Evolutionary conservation across 2,329 filamentous ascomycete genomes (phyloP).

Genomic region (Scytalidium lignicola): DNA sequence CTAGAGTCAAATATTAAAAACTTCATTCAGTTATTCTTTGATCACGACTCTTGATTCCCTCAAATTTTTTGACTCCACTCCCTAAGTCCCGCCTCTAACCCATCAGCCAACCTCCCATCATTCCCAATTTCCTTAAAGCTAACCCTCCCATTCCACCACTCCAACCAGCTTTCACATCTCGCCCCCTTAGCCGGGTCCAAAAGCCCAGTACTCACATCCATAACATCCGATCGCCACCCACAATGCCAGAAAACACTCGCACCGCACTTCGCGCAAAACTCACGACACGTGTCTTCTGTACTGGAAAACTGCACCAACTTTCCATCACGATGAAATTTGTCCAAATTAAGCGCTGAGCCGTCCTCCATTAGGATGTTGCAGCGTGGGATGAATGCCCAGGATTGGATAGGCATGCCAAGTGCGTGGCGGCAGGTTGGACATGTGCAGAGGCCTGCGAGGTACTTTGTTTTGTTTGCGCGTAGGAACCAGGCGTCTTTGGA

Average conservation of each 20-base stretch:
- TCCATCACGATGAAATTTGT: slow-evolving; percentile 26
- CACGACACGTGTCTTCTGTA: slow-evolving; percentile 46
- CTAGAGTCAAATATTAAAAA: too few relatives aligned
- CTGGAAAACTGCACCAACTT: slow-evolving; percentile 52
- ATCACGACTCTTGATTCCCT: too few relatives aligned
- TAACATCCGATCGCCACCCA: slow-evolving; percentile 44
- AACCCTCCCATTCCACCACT: slow-evolving; percentile 55
- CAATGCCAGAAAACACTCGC: slow-evolving; percentile 61
- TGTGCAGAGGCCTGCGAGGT: slow-evolving; percentile 54
- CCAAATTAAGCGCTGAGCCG: slow-evolving; percentile 28
- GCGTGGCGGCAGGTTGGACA: slow-evolving; percentile 58
- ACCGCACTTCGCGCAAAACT: slow-evolving; percentile 59
- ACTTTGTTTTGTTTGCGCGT: slow-evolving; percentile 36
- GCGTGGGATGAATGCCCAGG: slow-evolving; percentile 62
- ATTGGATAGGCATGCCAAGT: slow-evolving; percentile 58
- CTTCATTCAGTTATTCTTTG: too few relatives aligned
- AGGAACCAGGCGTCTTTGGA: slow-evolving; percentile 18
- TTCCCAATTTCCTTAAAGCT: slow-evolving; percentile 41
- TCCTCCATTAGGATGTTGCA: slow-evolving; percentile 46
- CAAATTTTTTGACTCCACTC: background rate
- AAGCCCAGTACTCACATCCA: slow-evolving; percentile 61
- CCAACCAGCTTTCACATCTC: slow-evolving; percentile 52
- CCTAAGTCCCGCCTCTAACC: slow-evolving; percentile 18
- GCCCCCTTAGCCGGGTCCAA: slow-evolving; percentile 46
- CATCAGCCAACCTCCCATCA: slow-evolving; percentile 15